phyloP scores from a whole-genome alignment of 495 filamentous ascomycete genomes.

The Hyaloscypha bicolor region DNA sequence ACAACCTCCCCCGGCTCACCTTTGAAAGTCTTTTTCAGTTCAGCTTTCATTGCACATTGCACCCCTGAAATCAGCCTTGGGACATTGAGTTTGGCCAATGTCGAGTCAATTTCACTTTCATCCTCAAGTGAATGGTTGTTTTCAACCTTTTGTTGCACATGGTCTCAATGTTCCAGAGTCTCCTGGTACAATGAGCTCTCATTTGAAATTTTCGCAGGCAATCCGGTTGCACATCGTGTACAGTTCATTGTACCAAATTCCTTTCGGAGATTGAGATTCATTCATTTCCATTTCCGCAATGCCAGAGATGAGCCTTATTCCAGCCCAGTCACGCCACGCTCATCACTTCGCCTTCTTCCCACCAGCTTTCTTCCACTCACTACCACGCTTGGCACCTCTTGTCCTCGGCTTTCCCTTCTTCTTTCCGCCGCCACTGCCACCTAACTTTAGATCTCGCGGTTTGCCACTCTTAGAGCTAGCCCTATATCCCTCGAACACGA shows the following conservation, averaged over 20 bases:
- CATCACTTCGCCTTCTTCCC: constrained; percentile 42
- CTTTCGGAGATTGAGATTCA: background rate
- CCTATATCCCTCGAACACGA: constrained; percentile 90
- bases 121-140: too few relatives aligned
- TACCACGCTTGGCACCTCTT: constrained; percentile 59
- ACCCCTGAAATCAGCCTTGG: too few relatives aligned
- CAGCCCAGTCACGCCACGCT: background rate
- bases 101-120: too few relatives aligned
- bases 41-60: too few relatives aligned
- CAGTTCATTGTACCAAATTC: background rate
- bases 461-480: constrained; percentile 67
- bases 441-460: constrained; percentile 62
- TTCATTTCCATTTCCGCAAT: background rate
- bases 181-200: background rate
- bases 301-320: background rate
- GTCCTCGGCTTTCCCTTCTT: constrained; percentile 49
- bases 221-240: background rate
- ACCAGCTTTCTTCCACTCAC: constrained; percentile 65
- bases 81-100: too few relatives aligned
- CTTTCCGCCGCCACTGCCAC: constrained; percentile 44
- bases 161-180: background rate
- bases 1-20: too few relatives aligned
- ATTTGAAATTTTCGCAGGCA: background rate
- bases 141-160: too few relatives aligned
- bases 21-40: too few relatives aligned